Base-by-base conservation (phyloP, 306 rosid genomes). In the Medicago ruthenica region DNA sequence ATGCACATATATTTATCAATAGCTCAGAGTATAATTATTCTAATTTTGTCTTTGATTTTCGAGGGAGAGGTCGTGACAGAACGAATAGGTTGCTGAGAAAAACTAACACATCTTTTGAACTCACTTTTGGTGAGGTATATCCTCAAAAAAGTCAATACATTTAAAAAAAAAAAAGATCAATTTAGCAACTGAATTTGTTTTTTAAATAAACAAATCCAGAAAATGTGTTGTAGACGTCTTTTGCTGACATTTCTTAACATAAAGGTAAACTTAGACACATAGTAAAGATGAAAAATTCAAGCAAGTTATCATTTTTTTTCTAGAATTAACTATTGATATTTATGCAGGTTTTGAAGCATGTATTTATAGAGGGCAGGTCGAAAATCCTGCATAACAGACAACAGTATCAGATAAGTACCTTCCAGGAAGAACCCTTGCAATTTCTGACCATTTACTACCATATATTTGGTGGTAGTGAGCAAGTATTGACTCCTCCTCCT, bases 361-460 rank as follows among this genome's bases (percentile, higher is more conserved):
- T 59, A 60, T n/a, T 44, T 55, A 39, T 54, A 47, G 50, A 37
- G 18, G 14, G 54, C 11, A 37, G 37, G 45, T 64, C 5, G 3
- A 36, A 74, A 75, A 27, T 61, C 37, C 36, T 17, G 22, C 37
- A 40, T 40, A 42, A 45, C 55, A 37, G 67, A 40, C 27, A 41
- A 44, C 55, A 37, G 67, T 21, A 60, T 57, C 2, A 41, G 18
- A 20, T 58, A 62, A 65, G 67, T 86, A 88, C 96, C 96, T 88
- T 82, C 96, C 91, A 5, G 91, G 96, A 67, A 90, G 78, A 83
- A 83, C 65, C 79, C 81, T 88, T 70, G 96, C 84, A 75, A 90
- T 90, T 73, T 88, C 80, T 67, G 91, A 80, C 96, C 93, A 90
- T 80, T 79, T 90, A 83, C 86, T 88, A 69, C 92, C 96, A 17